These are phyloP conservation scores for Fusarium tanahbumbuense DNA, from an alignment of 2,329 filamentous ascomycete genomes.

Conservation along the genomic window DNA sequence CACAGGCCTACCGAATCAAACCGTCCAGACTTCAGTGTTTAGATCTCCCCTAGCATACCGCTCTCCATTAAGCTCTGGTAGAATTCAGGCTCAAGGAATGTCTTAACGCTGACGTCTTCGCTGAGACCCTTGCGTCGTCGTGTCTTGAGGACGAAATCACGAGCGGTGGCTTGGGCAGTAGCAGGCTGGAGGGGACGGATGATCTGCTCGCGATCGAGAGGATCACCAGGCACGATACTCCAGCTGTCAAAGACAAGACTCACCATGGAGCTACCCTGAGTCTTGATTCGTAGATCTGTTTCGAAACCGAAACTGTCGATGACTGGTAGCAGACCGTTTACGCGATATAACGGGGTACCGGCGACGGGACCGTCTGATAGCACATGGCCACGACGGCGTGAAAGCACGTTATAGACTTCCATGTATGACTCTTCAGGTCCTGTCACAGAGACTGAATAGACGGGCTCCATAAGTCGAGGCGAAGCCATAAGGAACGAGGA, in stretches of 20 bases:
- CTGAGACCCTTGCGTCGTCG: conserved; percentile 91
- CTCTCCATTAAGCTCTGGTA: conserved; percentile 90
- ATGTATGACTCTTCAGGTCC: conserved; percentile 90
- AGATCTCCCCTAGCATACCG: conserved; percentile 77
- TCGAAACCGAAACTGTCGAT: conserved; percentile 99
- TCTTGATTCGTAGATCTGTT: conserved; percentile 95
- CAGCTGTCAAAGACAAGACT: conserved; percentile 95
- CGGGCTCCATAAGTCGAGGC: conserved; percentile 94
- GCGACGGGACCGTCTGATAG: conserved; percentile 94
- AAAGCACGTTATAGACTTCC: conserved; percentile 90
- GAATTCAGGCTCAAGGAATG: conserved; percentile 95
- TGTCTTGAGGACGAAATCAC: conserved; percentile 98
- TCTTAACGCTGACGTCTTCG: conserved; percentile 95
- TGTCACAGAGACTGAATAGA: conserved; percentile 93
- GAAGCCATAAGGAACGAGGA: conserved; percentile 97
- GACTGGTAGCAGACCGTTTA: conserved; percentile 90
- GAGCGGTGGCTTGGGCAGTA: conserved; percentile 85
- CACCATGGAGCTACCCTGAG: conserved; percentile 90
- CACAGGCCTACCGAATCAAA: conserved; percentile 6
- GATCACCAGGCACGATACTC: conserved; percentile 95
- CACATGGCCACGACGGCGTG: conserved; percentile 89
- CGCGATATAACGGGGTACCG: conserved; percentile 92
- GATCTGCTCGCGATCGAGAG: conserved; percentile 87
- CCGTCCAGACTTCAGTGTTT: conserved; percentile 17
- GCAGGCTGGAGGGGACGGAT: conserved; percentile 89